phyloP scores from a whole-genome alignment of 257 asterid genomes.

The Cinchona pubescens region DNA sequence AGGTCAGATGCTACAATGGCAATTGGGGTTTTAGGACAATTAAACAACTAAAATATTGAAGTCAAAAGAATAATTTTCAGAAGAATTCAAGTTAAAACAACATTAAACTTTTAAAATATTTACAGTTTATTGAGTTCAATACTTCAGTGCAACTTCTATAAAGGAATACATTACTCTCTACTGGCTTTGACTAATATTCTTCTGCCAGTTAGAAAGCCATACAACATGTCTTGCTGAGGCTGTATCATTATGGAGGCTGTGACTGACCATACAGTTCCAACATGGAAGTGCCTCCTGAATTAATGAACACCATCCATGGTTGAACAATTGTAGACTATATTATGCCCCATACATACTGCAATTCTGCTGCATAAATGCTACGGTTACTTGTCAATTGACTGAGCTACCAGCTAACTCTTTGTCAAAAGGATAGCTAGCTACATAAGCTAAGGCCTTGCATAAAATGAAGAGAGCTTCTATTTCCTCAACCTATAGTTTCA shows the following conservation, averaged over 20 bases:
- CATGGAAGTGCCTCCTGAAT: background rate
- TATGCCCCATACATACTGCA: background rate
- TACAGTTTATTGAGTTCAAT: background rate
- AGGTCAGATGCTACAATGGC: background rate
- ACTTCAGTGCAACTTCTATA: background rate
- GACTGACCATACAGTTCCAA: background rate
- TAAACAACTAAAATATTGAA: background rate
- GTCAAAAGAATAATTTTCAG: background rate
- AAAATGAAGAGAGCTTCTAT: background rate
- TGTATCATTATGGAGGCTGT: background rate
- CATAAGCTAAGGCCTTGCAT: background rate
- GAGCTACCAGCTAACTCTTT: background rate
- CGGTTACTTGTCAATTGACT: background rate
- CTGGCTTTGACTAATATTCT: background rate
- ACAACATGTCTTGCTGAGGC: background rate
- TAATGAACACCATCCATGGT: background rate
- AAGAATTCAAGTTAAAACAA: background rate
- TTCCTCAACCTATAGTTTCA: slow-evolving; percentile 2
- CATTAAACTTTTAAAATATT: background rate
- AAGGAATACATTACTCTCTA: slow-evolving; percentile 1
- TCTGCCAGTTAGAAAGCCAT: background rate
- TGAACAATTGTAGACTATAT: background rate
- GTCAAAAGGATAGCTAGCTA: background rate
- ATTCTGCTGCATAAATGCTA: background rate
- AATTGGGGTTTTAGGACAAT: background rate